Conservation (phyloP, 23 red algal species). For the Gracilaria domingensis region DNA sequence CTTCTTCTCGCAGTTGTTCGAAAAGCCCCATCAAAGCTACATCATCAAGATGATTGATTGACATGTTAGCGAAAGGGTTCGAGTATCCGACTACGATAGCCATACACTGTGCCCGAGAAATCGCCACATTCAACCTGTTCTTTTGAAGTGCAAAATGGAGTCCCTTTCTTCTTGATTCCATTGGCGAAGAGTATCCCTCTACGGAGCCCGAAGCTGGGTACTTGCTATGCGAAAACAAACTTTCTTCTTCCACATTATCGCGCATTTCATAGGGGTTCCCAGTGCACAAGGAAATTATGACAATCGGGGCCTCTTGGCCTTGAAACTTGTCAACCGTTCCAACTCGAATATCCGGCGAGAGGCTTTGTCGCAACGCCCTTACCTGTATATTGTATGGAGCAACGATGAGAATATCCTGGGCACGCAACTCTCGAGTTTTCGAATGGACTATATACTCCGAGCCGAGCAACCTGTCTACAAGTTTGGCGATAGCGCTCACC, state of each 20-base stretch:
- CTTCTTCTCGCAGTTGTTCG: constrained; percentile 35
- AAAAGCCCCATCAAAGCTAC: constrained; percentile 27
- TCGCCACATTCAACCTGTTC: constrained; percentile 84
- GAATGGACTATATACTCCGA: constrained; percentile 24
- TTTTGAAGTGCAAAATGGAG: constrained; percentile 62
- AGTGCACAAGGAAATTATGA: constrained; percentile 76
- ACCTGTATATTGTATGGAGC: constrained; percentile 93
- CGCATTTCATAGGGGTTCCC: neutral
- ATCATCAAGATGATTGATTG: constrained; percentile 42
- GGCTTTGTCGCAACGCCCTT: constrained; percentile 35
- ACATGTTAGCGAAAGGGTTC: constrained; percentile 22
- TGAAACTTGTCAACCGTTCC: constrained; percentile 97
- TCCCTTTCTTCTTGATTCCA: neutral
- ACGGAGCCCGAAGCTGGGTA: neutral
- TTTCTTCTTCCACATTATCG: constrained; percentile 14
- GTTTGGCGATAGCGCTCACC: constrained; percentile 19
- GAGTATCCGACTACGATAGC: constrained; percentile 72
- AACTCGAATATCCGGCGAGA: constrained; percentile 63
- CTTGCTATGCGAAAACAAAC: neutral
- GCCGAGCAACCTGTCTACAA: constrained; percentile 42
- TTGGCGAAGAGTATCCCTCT: neutral
- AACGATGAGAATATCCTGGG: constrained; percentile 84
- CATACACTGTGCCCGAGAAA: constrained; percentile 85
- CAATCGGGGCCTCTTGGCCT: constrained; percentile 87
- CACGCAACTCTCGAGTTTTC: constrained; percentile 7